Base-by-base conservation (phyloP, 208 protist genomes). In the Wallacemonas sp. region DNA sequence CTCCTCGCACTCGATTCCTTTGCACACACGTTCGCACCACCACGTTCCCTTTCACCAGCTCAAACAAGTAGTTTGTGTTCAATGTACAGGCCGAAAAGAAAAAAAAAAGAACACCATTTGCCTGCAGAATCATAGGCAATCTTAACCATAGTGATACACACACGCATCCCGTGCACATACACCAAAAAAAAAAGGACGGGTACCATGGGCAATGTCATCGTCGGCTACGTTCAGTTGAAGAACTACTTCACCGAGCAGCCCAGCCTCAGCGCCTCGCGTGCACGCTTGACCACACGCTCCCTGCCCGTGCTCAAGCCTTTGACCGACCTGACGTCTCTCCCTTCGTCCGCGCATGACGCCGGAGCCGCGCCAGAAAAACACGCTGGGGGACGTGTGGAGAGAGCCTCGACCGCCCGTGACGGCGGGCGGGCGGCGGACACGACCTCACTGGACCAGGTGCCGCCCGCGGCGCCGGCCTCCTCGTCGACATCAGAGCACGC, bases 161-260 rank as follows among this genome's bases (percentile, higher is more conserved):
- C n/a, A n/a, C n/a, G n/a, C n/a, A n/a, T n/a, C n/a, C n/a, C n/a
- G n/a, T n/a, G n/a, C n/a, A n/a, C n/a, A n/a, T n/a, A n/a, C n/a
- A n/a, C n/a, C 22, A 63, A 42, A 45, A 22, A 16, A 33, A 20
- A 45, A 61, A 42, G 25, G 41, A 49, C 8, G 57, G 14, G 7
- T 3, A 49, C 42, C 18, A 48, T 44, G 39, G 38, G 63, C 0
- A 68, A 57, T 44, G 16, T 44, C 28, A 16, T 68, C 8, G 38
- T 48, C 22, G 36, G n/a, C 12, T 68, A 57, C 25, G 48, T 59
- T 7, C 36, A 48, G 20, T 20, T 14, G 18, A 68, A 68, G 48
- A 61, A 36, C 38, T 18, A 68, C 32, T 68, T 57, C 38, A 45
- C 45, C 25, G 29, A 41, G 38, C 20, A 36, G 23, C 63, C 63